Base-by-base conservation (phyloP, 768 basidiomycete species). In the Cystofilobasidium macerans region DNA sequence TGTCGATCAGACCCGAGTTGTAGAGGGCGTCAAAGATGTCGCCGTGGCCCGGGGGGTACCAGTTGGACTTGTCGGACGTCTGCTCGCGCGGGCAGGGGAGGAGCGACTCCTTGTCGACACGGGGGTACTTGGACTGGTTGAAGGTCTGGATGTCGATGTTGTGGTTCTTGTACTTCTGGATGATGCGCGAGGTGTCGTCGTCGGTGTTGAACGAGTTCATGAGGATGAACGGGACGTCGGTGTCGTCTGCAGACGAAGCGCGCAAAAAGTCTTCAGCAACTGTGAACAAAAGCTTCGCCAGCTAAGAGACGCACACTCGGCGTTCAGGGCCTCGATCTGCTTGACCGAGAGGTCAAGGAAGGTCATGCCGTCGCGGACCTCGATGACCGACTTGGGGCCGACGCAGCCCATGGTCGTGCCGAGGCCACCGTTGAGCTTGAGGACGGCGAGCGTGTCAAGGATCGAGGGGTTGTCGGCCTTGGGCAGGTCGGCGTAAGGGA, bases 151-250 rank as follows among this genome's bases (percentile, higher is more conserved):
- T 90, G 76, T 88, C 87, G 74, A 95, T 83, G 74, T 92, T 89
- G 79, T 93, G 91, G 79, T 91, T 88, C 59, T 86, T 72, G 76
- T 95, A 95, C 79, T 94, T 95, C 77, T 95, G 90, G 78, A 93
- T 90, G 81, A 95, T 89, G 71, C 89, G 87, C 69, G 89, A 84
- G 58, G 93, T 94, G 76, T 97, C 92, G 42, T 95, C 89, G 76
- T 92, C 88, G 68, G 93, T 97, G 81, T 94, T 94, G 82, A 98
- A 97, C 64, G 90, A 94, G 74, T 92, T 95, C 94, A 95, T 94
- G 74, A 97, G 84, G 79, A 95, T 87, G 76, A 95, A 86, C n/a
- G 90, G 92, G 53, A 94, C 89, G 78, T 95, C 87, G 77, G 89
- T 86, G 69, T 83, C 83, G 74, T 83, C 65, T 66, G 48, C 32